Evolutionary conservation across 148 eudicot species (phyloP), one percentile per base, ranked within the genome.

Genomic region (Dysphania ambrosioides): DNA sequence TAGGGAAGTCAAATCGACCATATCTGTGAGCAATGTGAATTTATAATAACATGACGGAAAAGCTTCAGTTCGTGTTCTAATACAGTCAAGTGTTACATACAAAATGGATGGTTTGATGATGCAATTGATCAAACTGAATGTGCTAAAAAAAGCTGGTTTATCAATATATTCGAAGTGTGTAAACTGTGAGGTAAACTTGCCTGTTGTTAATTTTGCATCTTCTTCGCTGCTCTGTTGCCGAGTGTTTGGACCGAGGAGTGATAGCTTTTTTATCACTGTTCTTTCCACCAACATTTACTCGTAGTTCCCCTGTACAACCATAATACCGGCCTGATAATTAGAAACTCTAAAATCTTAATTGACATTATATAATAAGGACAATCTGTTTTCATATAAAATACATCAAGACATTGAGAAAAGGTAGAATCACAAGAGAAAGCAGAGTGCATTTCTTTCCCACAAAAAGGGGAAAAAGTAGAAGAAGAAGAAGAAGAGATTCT

Each of bases 141-240:
- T n/a, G n/a, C n/a, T n/a, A n/a, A n/a, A n/a, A 27, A 63, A 56
- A 2, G 4, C 31, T 32, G 58, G 32, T 61, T 38, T 16, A 24
- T 71, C 29, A 61, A 44, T 44, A 21, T 31, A 35, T 70, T 19
- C 2, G n/a, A n/a, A n/a, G n/a, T n/a, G 64, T 6, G 32, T 56
- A n/a, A 44, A 68, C 16, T 55, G 68, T 70, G 61, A 68, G 18
- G 30, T 47, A 68, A 79, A 80, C 96, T 84, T 90, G 87, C 99
- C 99, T 92, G 89, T 95, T 97, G 81, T 95, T 95, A 72, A 95
- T 95, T 80, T 95, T 95, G 84, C 97, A 90, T 76, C 99, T 86
- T 81, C 99, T 85, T 35, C 99, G 93, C 72, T 95, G 99, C 84
- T 95, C 99, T 2, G 97, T 95, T 35, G 97, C 99, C 60, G 99